phyloP scores from a whole-genome alignment of 2,329 filamentous ascomycete genomes.

The Fusarium pseudonygamai region DNA sequence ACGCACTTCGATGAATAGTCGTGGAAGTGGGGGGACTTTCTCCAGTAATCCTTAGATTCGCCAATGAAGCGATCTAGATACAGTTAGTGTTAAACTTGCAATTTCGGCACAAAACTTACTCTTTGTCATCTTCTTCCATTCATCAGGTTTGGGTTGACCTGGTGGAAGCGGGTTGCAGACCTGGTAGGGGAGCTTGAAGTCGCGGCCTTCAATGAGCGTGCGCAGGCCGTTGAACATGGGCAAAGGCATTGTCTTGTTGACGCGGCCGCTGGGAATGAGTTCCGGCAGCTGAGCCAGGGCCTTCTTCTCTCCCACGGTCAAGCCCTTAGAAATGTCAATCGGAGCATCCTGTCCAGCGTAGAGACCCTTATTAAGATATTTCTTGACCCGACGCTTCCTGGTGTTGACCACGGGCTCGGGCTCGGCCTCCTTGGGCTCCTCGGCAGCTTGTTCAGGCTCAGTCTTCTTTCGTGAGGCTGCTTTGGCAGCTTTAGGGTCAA shows the following conservation, averaged over 20 bases:
- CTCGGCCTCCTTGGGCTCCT: conserved; percentile 43
- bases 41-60: conserved; percentile 82
- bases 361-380: conserved; percentile 83
- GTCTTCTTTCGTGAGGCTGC: conserved; percentile 52
- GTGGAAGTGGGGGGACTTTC: conserved; percentile 78
- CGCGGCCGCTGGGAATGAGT: conserved; percentile 55
- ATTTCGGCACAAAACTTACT: conserved; percentile 65
- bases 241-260: conserved; percentile 71
- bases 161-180: conserved; percentile 87
- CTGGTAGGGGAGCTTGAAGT: conserved; percentile 91
- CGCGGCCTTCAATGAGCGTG: conserved; percentile 74
- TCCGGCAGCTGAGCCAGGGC: conserved; percentile 58
- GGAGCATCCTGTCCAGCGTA: conserved; percentile 82
- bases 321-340: conserved; percentile 56
- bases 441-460: conserved; percentile 39
- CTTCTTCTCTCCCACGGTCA: conserved; percentile 63
- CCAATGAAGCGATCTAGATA: conserved; percentile 85
- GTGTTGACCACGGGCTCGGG: conserved; percentile 51
- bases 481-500: conserved; percentile 57
- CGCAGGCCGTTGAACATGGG: conserved; percentile 83
- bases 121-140: conserved; percentile 91
- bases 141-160: conserved; percentile 89
- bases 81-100: conserved; percentile 40
- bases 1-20: conserved; percentile 81
- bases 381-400: conserved; percentile 68